Conservation (phyloP, 306 rosid species). For the Vachellia pachyceras region DNA sequence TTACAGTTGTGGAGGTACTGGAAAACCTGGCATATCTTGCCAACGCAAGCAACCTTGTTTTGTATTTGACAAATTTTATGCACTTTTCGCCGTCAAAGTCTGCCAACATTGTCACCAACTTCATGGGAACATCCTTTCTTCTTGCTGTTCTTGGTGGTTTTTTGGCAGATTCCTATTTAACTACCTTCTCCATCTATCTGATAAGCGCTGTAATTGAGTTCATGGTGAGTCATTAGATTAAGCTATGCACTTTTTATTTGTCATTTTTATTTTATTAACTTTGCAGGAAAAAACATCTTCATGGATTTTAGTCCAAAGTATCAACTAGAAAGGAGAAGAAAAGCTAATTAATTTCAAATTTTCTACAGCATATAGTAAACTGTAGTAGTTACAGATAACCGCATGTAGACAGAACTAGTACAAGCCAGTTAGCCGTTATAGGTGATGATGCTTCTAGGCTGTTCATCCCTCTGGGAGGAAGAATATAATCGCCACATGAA, state of each 20-base stretch:
- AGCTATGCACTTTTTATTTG: neutral
- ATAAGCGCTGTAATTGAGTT: conserved; percentile 73
- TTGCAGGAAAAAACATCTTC: conserved; percentile 25
- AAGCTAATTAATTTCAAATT: neutral
- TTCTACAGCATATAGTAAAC: neutral
- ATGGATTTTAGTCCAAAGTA: conserved; percentile 14
- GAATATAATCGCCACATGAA: conserved; percentile 12
- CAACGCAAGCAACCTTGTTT: conserved; percentile 85
- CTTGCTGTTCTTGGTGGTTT: conserved; percentile 91
- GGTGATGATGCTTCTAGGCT: conserved; percentile 21
- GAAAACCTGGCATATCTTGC: conserved; percentile 87
- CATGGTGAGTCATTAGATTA: conserved; percentile 45
- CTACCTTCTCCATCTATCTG: conserved; percentile 63
- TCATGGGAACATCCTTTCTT: conserved; percentile 91
- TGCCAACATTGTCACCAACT: conserved; percentile 74
- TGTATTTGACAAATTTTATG: conserved; percentile 69
- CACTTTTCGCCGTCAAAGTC: conserved; percentile 66
- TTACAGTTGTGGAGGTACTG: conserved; percentile 69
- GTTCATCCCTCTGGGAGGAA: neutral
- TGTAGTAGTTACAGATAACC: neutral
- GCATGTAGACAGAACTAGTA: conserved; percentile 16
- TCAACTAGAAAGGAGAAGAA: neutral
- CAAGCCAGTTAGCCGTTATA: neutral
- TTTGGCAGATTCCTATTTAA: conserved; percentile 74
- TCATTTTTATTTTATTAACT: conserved; percentile 17